Evolutionary conservation across 164 flowering plant genomes (phyloP), one percentile per base, ranked within the genome.

Genomic region (Magnolia sinica): DNA sequence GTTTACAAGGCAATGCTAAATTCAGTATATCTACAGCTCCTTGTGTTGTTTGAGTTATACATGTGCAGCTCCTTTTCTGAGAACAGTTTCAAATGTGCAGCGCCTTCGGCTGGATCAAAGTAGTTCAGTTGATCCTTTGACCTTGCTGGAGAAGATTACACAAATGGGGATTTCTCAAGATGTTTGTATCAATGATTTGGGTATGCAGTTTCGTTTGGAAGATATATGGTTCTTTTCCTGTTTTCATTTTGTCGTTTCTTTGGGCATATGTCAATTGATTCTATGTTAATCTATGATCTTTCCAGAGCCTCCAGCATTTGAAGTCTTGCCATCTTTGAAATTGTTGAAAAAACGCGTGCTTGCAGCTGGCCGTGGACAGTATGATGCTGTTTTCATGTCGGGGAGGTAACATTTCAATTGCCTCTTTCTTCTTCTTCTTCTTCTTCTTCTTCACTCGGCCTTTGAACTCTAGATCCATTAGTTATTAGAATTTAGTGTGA

Each of bases 321-420:
- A 90, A 82, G 94, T 96, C 64, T 89, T 96, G 50, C 98, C 99
- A 52, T 87, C 95, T 67, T 88, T 96, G 61, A 90, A 86, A 84
- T 86, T 84, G 86, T 84, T 96, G 78, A 96, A 92, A 80, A 91
- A 93, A 74, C 91, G 97, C 0, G 72, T 96, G 64, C 79, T 80
- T 76, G 92, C 98, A 3, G 98, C 98, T 73, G 83, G 96, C 37
- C 89, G 94, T 76, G 98, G 99, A 74, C 87, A 87, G 77, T 96
- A 93, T 84, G 89, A 87, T 88, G 91, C 99, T 72, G 99, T 96
- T 79, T 91, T 96, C 78, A 93, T 96, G 99, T 93, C 98, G 79
- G 99, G 98, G 71, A 96, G 99, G 99, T 96, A 87, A 61, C 59
- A 64, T 50, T 74, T 59, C 65, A 1, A 74, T 19, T 50, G 13